Base-by-base conservation (phyloP, 495 filamentous ascomycete species). In the Aspergillus nidulans region DNA sequence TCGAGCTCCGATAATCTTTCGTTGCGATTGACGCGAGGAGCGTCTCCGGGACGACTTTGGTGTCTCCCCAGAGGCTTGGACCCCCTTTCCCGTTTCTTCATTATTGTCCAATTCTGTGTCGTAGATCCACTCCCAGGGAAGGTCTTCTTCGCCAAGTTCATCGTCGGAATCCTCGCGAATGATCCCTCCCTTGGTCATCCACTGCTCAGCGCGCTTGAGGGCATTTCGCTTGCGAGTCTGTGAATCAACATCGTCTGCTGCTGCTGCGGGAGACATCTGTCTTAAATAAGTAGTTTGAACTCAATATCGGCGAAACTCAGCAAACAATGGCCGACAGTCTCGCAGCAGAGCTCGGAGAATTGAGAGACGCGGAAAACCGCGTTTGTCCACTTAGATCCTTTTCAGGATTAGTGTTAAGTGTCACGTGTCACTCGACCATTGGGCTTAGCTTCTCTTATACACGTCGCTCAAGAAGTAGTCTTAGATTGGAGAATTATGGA, bases 121-220 rank as follows among this genome's bases (percentile, higher is more conserved):
- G 70, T 94, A 94, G 25, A 97, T 84, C 92, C 92, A 98, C 66
- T 95, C 84, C 94, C 94, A 98, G 1, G 91, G 90, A 39, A 78
- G 75, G 68, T 96, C 90, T 50, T 94, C 90, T 16, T 83, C 73
- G 18, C 90, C 91, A 9, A 95, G 78, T 65, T 96, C 92, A 60
- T 96, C 91, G 73, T 97, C 92, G 12, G 90, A 95, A 65, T 95
- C 90, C 52, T 95, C 91, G 55, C 89, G 79, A 13, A 77, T 69
- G n/a, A 92, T 73, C 19, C 81, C 86, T 21, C 84, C 82, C 53
- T 78, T 79, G 45, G 79, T 79, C 53, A 91, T 80, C 63, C 80
- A 84, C 63, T 81, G 75, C 46, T 81, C 81, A 21, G 85, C 85
- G 4, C 72, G 75, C 55, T 76, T 68, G 39, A 60, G 67, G 9